These are phyloP conservation scores for Cutaneotrichosporon cutaneum DNA, from an alignment of 1,284 basidiomycete species.

Conservation along the genomic window DNA sequence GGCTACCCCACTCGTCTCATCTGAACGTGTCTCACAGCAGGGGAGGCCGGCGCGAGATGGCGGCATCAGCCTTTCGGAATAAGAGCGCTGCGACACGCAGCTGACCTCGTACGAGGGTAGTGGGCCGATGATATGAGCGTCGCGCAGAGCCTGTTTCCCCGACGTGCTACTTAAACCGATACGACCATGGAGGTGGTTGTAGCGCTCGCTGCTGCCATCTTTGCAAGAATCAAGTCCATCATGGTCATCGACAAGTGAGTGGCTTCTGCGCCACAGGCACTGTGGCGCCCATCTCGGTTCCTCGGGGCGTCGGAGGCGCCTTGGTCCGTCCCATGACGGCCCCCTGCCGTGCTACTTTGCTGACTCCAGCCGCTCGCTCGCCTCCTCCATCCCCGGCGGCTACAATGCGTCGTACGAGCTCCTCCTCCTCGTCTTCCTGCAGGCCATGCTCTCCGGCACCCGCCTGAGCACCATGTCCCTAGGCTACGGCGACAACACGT, in stretches of 20 bases:
- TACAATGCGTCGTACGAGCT: constrained; percentile 42
- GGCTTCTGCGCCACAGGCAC: too few relatives aligned
- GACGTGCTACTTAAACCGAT: too few relatives aligned
- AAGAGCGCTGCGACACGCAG: too few relatives aligned
- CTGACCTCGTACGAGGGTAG: background rate
- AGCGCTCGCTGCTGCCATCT: background rate
- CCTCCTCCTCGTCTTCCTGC: constrained; percentile 37
- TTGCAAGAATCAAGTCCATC: background rate
- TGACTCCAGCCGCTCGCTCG: constrained; percentile 8
- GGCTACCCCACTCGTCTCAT: too few relatives aligned
- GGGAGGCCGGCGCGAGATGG: too few relatives aligned
- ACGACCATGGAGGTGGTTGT: background rate
- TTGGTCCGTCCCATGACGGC: too few relatives aligned
- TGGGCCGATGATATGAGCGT: background rate
- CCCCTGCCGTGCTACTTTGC: background rate
- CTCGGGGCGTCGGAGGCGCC: too few relatives aligned
- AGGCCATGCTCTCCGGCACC: constrained; percentile 28
- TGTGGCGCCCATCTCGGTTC: too few relatives aligned
- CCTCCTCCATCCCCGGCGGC: constrained; percentile 4
- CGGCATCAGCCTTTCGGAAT: too few relatives aligned
- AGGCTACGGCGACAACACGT: constrained; percentile 35
- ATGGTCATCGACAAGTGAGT: background rate
- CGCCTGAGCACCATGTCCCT: constrained; percentile 29
- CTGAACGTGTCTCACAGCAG: too few relatives aligned
- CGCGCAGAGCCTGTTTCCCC: background rate